Conservation (phyloP, 1,139 yeast species). For the Yamadazyma dushanensis region DNA sequence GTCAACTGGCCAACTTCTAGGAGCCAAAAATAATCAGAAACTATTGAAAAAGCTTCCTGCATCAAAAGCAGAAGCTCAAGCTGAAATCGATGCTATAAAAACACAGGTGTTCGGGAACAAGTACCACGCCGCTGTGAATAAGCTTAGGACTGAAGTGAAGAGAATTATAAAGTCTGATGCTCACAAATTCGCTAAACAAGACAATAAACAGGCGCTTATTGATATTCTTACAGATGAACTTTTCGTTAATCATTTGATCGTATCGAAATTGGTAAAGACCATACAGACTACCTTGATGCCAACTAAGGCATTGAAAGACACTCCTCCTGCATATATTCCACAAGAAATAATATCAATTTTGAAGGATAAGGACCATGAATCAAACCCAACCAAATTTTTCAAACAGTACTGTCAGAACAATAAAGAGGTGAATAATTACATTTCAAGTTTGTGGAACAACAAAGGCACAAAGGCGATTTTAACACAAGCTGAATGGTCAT, state of each 20-base stretch:
- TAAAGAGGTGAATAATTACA: constrained; percentile 40
- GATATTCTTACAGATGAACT: constrained; percentile 16
- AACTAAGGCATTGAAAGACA: constrained; percentile 25
- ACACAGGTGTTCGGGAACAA: constrained; percentile 49
- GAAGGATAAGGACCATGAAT: constrained; percentile 25
- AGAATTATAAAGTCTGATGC: constrained; percentile 27
- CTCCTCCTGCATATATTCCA: constrained; percentile 37
- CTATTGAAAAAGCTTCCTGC: constrained; percentile 44
- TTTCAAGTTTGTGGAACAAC: constrained; percentile 62
- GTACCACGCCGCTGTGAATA: constrained; percentile 47
- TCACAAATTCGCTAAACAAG: constrained; percentile 14
- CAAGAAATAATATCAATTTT: constrained; percentile 23
- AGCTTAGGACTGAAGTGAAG: constrained; percentile 37
- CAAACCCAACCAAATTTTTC: constrained; percentile 53
- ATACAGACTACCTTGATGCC: constrained; percentile 25
- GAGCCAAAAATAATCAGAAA: constrained; percentile 47
- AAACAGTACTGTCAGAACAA: constrained; percentile 44
- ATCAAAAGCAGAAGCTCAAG: constrained; percentile 38
- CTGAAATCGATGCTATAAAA: constrained; percentile 47
- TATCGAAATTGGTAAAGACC: constrained; percentile 36
- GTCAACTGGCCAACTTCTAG: constrained; percentile 50
- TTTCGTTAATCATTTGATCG: constrained; percentile 27
- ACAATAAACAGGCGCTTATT: constrained; percentile 6
- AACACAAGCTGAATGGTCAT: constrained; percentile 54
- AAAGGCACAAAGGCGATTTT: constrained; percentile 49